These are phyloP conservation scores for Calonectria multiphialidica DNA, from an alignment of 2,329 filamentous ascomycete species.

Conservation along the genomic window DNA sequence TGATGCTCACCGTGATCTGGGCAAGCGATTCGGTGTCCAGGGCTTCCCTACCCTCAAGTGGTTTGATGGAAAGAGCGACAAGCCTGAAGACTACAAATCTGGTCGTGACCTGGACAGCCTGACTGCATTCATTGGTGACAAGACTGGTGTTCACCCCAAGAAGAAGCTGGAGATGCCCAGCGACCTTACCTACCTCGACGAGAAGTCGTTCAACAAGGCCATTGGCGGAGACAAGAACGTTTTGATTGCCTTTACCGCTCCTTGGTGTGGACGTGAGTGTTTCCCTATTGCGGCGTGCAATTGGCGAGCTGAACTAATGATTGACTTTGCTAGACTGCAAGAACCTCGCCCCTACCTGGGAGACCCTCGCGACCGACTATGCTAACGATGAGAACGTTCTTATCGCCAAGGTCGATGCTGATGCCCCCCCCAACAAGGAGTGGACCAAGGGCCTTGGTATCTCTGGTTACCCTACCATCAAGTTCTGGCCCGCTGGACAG, in stretches of 20 bases:
- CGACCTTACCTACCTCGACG: constrained; percentile 83
- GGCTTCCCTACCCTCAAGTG: constrained; percentile 98
- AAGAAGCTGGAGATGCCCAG: constrained; percentile 80
- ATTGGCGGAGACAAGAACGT: constrained; percentile 91
- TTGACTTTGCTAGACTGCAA: constrained; percentile 83
- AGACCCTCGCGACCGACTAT: constrained; percentile 87
- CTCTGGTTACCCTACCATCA: constrained; percentile 94
- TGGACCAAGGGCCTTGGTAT: constrained; percentile 82
- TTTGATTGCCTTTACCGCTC: constrained; percentile 95
- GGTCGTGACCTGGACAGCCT: constrained; percentile 91
- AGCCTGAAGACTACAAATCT: constrained; percentile 86
- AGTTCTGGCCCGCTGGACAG: constrained; percentile 92
- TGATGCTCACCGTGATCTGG: constrained; percentile 86
- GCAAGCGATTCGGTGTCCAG: constrained; percentile 87
- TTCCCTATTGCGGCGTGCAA: background rate
- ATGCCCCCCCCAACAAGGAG: constrained; percentile 86
- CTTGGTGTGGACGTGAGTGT: constrained; percentile 96
- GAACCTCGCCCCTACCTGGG: constrained; percentile 89
- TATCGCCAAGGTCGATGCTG: constrained; percentile 95
- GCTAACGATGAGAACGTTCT: constrained; percentile 81
- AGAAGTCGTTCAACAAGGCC: constrained; percentile 80
- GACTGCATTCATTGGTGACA: constrained; percentile 83
- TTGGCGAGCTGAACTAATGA: constrained; percentile 18
- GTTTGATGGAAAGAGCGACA: constrained; percentile 95
- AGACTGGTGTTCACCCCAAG: constrained; percentile 87